Base-by-base conservation (phyloP, 2,329 filamentous ascomycete genomes). In the Emmonsiellopsis sp. region DNA sequence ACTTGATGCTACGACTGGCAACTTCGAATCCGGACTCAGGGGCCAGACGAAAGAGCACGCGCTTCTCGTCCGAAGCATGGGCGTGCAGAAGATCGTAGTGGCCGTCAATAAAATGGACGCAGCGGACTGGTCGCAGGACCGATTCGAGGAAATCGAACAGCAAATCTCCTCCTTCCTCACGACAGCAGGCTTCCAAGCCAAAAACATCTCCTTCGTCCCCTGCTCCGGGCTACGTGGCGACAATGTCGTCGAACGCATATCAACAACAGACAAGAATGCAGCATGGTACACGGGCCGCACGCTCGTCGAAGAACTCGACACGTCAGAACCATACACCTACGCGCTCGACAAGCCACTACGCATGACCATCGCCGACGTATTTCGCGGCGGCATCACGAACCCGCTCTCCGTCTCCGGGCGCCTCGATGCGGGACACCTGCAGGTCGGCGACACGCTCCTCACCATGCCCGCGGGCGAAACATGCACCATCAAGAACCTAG, bases 21-120 rank as follows among this genome's bases (percentile, higher is more conserved):
- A 91, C 35, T 96, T 97, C 60, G 93, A 98, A 68, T 90, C 89
- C 3, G 94, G 93, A 0, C 75, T 97, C 34, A 92, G 87, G 65
- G 93, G 93, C 0, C 93, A 98, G 67, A 98, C 93, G 0, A 86
- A 88, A 66, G 93, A 98, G 65, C 93, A 98, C 66, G 89, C 93
- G 5, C 73, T 97, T 13, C 79, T 98, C 1, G 82, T 95, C 5
- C 82, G 92, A 56, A 96, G 91, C 62, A 87, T 97, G 74, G 93
- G 93, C 0, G 86, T 98, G 1, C 86, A 92, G 57, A 81, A 86
- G 30, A 78, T 98, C 13, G 85, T 98, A 42, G 86, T 98, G 31
- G 91, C 89, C 1, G 83, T 98, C 57, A 98, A 98, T 73, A 98
- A 98, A 70, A 85, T 98, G 63, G 93, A 98, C 67, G 85, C 84